Conservation (phyloP, 2,329 filamentous ascomycete genomes). For the Simplicillium sp. region DNA sequence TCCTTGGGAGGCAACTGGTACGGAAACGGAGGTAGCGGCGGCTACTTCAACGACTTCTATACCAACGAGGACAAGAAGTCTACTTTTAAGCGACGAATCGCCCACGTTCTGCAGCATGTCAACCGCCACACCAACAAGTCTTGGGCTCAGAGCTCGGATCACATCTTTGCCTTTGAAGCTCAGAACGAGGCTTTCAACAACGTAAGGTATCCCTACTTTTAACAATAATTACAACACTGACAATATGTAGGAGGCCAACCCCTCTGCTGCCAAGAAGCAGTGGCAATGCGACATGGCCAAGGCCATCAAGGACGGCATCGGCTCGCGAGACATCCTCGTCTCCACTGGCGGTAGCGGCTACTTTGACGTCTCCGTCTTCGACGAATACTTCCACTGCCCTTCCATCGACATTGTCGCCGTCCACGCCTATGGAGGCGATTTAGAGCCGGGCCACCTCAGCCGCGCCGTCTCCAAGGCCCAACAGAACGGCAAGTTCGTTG, state of each 20-base stretch:
- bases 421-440: slow-evolving; percentile 19
- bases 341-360: slow-evolving; percentile 11
- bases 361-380: slow-evolving; percentile 10
- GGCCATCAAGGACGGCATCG: slow-evolving; percentile 12
- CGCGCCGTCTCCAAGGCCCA: slow-evolving; percentile 16
- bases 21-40: slow-evolving; percentile 5
- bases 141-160: slow-evolving; percentile 11
- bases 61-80: too few species aligned
- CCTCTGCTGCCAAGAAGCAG: slow-evolving; percentile 5
- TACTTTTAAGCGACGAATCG: slow-evolving; percentile 1
- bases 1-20: slow-evolving; percentile 8
- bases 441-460: slow-evolving; percentile 11
- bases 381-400: slow-evolving; percentile 7
- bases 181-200: slow-evolving; percentile 15
- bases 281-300: slow-evolving; percentile 15
- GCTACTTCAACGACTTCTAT: slow-evolving; percentile 6
- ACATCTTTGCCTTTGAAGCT: slow-evolving; percentile 14
- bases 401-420: slow-evolving; percentile 10
- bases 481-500: slow-evolving; percentile 18
- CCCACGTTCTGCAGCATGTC: slow-evolving; percentile 8
- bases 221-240: background rate
- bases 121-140: slow-evolving; percentile 8
- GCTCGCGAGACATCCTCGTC: slow-evolving; percentile 10
- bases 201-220: slow-evolving; percentile 2
- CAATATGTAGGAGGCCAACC: slow-evolving; percentile 7